phyloP scores from a whole-genome alignment of 2,329 filamentous ascomycete species.

The Xylariaceae sp. region DNA sequence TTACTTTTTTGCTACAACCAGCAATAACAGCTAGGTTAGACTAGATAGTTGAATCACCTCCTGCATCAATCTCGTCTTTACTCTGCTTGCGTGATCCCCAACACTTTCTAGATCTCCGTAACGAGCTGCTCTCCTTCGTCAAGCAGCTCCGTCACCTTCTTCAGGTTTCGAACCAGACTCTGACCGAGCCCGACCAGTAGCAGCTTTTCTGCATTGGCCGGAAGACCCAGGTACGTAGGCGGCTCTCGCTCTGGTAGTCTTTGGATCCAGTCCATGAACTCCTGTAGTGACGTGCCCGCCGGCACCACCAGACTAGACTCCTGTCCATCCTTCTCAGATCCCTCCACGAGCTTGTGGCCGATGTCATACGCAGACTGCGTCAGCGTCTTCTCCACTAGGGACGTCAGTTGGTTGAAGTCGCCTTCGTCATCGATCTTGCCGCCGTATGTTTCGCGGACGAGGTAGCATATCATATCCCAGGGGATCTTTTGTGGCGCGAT shows the following conservation, averaged over 20 bases:
- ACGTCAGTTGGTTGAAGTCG: constrained; percentile 69
- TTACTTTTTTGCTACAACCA: too few relatives aligned
- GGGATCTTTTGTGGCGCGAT: constrained; percentile 90
- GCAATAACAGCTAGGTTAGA: too few relatives aligned
- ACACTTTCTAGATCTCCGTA: constrained; percentile 47
- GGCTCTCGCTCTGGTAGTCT: constrained; percentile 90
- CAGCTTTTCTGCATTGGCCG: constrained; percentile 94
- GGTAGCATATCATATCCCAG: constrained; percentile 89
- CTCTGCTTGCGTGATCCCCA: background rate
- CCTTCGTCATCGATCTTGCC: constrained; percentile 92
- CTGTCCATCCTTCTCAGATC: constrained; percentile 48
- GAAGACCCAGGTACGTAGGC: constrained; percentile 87
- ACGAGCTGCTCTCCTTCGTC: constrained; percentile 93
- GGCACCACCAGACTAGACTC: constrained; percentile 67
- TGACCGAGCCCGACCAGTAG: constrained; percentile 81
- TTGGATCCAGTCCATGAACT: constrained; percentile 90
- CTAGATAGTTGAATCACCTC: too few relatives aligned
- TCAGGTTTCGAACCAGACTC: constrained; percentile 77
- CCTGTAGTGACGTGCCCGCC: constrained; percentile 71
- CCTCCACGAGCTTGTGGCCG: constrained; percentile 80
- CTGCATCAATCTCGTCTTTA: too few relatives aligned
- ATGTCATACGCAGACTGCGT: constrained; percentile 88
- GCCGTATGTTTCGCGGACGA: constrained; percentile 92
- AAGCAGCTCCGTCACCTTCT: constrained; percentile 77
- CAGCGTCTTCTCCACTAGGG: constrained; percentile 71